Evolutionary conservation across 2,329 filamentous ascomycete species (phyloP).

Genomic region (Cryoendolithus antarcticus): DNA sequence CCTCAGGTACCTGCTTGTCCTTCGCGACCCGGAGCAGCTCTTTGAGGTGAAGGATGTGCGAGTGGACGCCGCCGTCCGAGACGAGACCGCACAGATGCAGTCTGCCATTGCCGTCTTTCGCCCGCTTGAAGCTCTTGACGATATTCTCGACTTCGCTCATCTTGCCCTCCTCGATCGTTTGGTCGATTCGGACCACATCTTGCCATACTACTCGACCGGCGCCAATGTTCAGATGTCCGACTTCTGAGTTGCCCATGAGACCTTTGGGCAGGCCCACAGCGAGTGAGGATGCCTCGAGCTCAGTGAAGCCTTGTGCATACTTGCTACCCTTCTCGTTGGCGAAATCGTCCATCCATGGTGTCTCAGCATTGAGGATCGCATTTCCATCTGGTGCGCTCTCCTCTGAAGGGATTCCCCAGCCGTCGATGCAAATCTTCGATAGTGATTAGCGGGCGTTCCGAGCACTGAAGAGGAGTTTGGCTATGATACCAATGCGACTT

Average conservation of each 20-base stretch:
- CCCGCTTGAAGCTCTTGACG: slow-evolving; percentile 62
- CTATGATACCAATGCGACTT: slow-evolving; percentile 42
- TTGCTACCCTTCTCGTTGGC: slow-evolving; percentile 46
- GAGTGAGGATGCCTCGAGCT: slow-evolving; percentile 90
- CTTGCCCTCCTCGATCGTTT: slow-evolving; percentile 75
- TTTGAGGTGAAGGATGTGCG: slow-evolving; percentile 88
- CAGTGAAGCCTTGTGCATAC: slow-evolving; percentile 71
- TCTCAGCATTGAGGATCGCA: slow-evolving; percentile 86
- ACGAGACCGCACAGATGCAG: slow-evolving; percentile 87
- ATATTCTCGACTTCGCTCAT: slow-evolving; percentile 66
- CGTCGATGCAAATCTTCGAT: slow-evolving; percentile 77
- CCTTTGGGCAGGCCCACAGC: slow-evolving; percentile 93
- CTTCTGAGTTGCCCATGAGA: slow-evolving; percentile 97
- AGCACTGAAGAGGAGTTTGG: no score
- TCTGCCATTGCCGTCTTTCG: slow-evolving; percentile 79
- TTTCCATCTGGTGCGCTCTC: slow-evolving; percentile 79
- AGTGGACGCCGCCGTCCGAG: slow-evolving; percentile 90
- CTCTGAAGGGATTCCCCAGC: slow-evolving; percentile 81
- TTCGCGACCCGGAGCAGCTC: slow-evolving; percentile 82
- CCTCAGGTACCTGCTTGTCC: slow-evolving; percentile 71
- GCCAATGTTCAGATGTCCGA: slow-evolving; percentile 97
- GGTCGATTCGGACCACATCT: slow-evolving; percentile 80
- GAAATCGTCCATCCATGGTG: slow-evolving; percentile 89
- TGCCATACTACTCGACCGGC: slow-evolving; percentile 97
- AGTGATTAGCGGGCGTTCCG: no score